phyloP scores from a whole-genome alignment of 2,329 filamentous ascomycete species.

The Ophiostoma pallidulum region DNA sequence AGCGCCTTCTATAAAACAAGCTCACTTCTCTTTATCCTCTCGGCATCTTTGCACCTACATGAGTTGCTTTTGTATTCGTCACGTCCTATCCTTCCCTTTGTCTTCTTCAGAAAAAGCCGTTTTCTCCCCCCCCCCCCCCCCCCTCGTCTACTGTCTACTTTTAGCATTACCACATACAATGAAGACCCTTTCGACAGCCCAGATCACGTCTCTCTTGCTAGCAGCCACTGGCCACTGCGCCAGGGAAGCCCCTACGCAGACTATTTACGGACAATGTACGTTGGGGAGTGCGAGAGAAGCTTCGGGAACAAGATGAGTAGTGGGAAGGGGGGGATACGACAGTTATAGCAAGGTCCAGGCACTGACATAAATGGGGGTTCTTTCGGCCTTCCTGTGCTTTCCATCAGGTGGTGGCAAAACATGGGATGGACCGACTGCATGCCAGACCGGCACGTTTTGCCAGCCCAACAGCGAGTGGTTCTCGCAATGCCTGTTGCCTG shows the following conservation, averaged over 20 bases:
- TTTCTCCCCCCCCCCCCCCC: background rate
- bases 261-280: slow-evolving; percentile 11
- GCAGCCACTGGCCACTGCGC: slow-evolving; percentile 4
- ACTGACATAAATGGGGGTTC: background rate
- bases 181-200: background rate
- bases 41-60: too few species aligned
- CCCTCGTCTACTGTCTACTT: background rate
- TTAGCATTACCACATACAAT: background rate
- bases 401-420: slow-evolving; percentile 8
- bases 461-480: slow-evolving; percentile 10
- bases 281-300: background rate
- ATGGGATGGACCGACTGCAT: slow-evolving; percentile 10
- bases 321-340: too few species aligned
- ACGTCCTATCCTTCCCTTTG: too few species aligned
- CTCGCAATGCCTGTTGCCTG: slow-evolving; percentile 6
- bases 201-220: background rate
- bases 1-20: too few species aligned
- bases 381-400: too few species aligned
- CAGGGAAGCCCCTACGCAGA: background rate
- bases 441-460: slow-evolving; percentile 9
- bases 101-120: too few species aligned
- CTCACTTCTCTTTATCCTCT: too few species aligned
- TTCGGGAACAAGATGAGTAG: too few species aligned
- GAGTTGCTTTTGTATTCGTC: too few species aligned
- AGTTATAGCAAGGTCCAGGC: too few species aligned